phyloP scores from a whole-genome alignment of 2,329 filamentous ascomycete genomes.

The Tolypocladium tundrense region DNA sequence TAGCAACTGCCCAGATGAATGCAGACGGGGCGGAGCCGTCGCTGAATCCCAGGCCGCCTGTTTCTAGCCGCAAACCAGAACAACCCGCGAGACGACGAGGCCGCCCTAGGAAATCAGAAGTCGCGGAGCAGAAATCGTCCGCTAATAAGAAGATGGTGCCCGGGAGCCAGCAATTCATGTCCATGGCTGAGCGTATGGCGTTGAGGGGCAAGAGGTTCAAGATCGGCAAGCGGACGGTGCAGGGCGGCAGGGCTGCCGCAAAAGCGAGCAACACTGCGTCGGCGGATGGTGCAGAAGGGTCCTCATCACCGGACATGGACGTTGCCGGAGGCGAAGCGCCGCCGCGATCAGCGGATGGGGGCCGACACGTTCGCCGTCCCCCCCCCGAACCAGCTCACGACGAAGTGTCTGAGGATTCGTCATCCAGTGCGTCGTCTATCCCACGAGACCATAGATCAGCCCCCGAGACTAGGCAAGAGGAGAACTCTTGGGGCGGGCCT shows the following conservation, averaged over 20 bases:
- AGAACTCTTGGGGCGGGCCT: background rate
- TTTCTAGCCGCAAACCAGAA: background rate
- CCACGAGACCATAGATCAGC: background rate
- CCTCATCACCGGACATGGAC: background rate
- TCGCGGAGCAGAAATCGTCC: slow-evolving; percentile 1
- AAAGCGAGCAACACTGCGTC: background rate
- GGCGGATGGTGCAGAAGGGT: background rate
- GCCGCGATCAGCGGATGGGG: background rate
- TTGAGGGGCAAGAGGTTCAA: slow-evolving; percentile 43
- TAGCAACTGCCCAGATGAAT: slow-evolving; percentile 4
- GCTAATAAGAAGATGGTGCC: slow-evolving; percentile 4
- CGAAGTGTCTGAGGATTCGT: background rate
- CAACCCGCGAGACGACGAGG: slow-evolving; percentile 3
- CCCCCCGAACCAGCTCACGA: background rate
- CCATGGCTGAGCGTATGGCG: slow-evolving; percentile 48
- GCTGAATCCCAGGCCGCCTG: background rate
- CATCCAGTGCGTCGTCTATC: background rate
- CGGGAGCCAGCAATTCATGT: slow-evolving; percentile 30
- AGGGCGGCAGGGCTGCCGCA: background rate
- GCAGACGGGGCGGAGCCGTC: slow-evolving; percentile 1
- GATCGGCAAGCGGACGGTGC: slow-evolving; percentile 29
- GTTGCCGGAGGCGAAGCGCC: background rate
- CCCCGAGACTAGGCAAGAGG: background rate
- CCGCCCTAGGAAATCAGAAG: slow-evolving; percentile 14
- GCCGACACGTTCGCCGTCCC: background rate